Conservation (phyloP, 2,329 filamentous ascomycete genomes). For the Botrytis deweyae region DNA sequence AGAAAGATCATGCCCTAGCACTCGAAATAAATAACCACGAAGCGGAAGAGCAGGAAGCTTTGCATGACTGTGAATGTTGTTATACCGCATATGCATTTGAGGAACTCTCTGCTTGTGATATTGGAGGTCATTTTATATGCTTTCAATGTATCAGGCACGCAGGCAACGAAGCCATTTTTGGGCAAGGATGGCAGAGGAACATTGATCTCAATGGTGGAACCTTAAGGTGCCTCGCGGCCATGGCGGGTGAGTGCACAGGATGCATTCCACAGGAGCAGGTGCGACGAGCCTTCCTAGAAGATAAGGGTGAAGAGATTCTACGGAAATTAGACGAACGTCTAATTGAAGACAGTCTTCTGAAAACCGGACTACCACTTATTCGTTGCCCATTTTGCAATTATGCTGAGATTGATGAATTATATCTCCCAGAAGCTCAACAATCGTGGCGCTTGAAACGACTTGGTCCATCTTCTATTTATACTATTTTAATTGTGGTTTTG, state of each 20-base stretch:
- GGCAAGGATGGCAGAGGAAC: slow-evolving; percentile 84
- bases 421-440: slow-evolving; percentile 56
- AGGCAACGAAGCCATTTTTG: slow-evolving; percentile 84
- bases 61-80: slow-evolving; percentile 76
- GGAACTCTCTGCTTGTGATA: slow-evolving; percentile 66
- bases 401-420: slow-evolving; percentile 80
- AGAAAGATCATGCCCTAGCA: slow-evolving; percentile 54
- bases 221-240: slow-evolving; percentile 78
- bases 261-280: slow-evolving; percentile 69
- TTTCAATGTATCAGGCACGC: slow-evolving; percentile 80
- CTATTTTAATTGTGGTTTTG: slow-evolving; percentile 47
- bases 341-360: slow-evolving; percentile 71
- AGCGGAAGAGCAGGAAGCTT: slow-evolving; percentile 55
- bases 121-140: slow-evolving; percentile 70
- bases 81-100: slow-evolving; percentile 71
- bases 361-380: slow-evolving; percentile 71
- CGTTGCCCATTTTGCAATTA: slow-evolving; percentile 91
- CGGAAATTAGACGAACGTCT: slow-evolving; percentile 76
- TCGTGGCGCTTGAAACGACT: slow-evolving; percentile 57
- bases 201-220: slow-evolving; percentile 72
- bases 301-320: slow-evolving; percentile 67
- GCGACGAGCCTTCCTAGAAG: slow-evolving; percentile 67
- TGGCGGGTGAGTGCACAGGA: slow-evolving; percentile 69
- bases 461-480: slow-evolving; percentile 41
- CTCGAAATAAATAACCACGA: slow-evolving; percentile 56